These are phyloP conservation scores for Hypoxylon sp. DNA, from an alignment of 2,329 filamentous ascomycete genomes.

Conservation along the genomic window DNA sequence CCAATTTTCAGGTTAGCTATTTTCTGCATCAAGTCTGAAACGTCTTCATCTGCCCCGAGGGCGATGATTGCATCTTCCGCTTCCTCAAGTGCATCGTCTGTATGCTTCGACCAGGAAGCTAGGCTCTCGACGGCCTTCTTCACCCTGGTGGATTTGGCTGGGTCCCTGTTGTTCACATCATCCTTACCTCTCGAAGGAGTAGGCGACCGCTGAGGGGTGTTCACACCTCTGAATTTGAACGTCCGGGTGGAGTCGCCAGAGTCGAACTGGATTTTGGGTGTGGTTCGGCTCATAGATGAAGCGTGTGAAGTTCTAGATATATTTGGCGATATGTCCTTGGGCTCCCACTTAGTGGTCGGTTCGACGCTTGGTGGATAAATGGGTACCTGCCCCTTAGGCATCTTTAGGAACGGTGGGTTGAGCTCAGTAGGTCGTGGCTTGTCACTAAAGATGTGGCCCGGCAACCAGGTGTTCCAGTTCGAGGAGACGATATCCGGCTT, in stretches of 20 bases:
- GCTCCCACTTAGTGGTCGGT: background rate
- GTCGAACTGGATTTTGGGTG: background rate
- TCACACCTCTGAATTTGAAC: background rate
- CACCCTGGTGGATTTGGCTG: background rate
- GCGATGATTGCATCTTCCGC: conserved; percentile 6
- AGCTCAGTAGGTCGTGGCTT: background rate
- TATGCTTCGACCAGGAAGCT: background rate
- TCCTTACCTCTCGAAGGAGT: background rate
- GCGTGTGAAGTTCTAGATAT: background rate
- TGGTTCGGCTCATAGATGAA: background rate
- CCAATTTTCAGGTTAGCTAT: background rate
- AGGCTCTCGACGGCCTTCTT: background rate
- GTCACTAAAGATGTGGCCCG: background rate
- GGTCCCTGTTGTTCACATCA: background rate
- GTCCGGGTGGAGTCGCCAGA: background rate
- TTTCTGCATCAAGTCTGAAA: background rate
- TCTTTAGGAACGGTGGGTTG: conserved; percentile 23
- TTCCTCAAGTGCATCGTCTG: background rate
- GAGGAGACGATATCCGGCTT: background rate
- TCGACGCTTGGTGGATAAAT: background rate
- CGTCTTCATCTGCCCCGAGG: background rate
- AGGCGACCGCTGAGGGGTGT: background rate
- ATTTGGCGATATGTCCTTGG: background rate
- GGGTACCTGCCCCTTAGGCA: conserved; percentile 9
- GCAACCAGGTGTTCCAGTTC: background rate